A percentile compares a stretch with the other conserved stretches of the same genome.
These are phyloP conservation scores for Bauhinia variegata DNA, from an alignment of 306 rosid genomes.

Conservation along the genomic window DNA sequence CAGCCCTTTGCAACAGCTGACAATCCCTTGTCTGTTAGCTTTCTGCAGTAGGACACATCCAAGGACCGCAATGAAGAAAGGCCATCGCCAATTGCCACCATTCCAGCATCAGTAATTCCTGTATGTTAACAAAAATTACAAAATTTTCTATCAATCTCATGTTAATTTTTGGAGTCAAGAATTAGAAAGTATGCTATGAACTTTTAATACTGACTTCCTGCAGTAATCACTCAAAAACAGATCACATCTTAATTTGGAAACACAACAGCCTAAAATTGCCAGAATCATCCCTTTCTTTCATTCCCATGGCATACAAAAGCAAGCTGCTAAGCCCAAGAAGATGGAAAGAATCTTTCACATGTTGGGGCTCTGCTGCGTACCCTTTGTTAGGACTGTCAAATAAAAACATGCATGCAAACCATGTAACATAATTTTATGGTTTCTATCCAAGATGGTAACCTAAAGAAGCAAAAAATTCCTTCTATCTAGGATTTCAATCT, in stretches of 20 bases:
- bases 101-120: constrained; percentile 84
- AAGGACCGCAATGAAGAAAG: constrained; percentile 71
- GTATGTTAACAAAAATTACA: constrained; percentile 33
- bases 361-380: neutral
- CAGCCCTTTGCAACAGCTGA: constrained; percentile 85
- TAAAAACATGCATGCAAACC: neutral
- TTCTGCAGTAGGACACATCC: constrained; percentile 87
- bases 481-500: too few relatives aligned
- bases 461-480: too few relatives aligned
- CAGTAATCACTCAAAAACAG: constrained; percentile 23
- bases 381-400: too few relatives aligned
- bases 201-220: neutral
- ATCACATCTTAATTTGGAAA: neutral
- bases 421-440: too few relatives aligned
- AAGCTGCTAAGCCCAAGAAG: neutral
- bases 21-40: constrained; percentile 81
- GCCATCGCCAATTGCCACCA: constrained; percentile 69
- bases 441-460: too few relatives aligned
- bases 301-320: neutral
- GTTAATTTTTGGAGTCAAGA: neutral
- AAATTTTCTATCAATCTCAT: constrained; percentile 18
- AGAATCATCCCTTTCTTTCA: too few relatives aligned
- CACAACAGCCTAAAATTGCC: neutral
- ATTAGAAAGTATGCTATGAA: constrained; percentile 6
- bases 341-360: neutral